phyloP scores from a whole-genome alignment of 805 yeast species.

The Candida adriatica region DNA sequence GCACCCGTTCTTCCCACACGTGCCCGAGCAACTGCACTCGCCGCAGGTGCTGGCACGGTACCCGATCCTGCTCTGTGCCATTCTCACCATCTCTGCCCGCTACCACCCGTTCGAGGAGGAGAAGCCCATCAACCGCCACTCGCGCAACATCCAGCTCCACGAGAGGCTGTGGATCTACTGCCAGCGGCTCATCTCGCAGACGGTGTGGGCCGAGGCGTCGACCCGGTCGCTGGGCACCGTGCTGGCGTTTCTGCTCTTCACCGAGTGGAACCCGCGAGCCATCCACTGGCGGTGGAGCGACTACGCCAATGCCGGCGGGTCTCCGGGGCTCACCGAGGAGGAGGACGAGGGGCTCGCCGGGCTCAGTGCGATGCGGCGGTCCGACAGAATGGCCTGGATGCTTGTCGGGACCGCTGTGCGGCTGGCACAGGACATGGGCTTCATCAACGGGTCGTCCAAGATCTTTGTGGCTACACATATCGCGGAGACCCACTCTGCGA shows the following conservation, averaged over 20 bases:
- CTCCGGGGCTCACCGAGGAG: neutral
- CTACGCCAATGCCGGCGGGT: slow-evolving; percentile 43
- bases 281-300: slow-evolving; percentile 86
- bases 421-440: slow-evolving; percentile 79
- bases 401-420: slow-evolving; percentile 82
- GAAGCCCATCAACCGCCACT: slow-evolving; percentile 24
- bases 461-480: slow-evolving; percentile 79
- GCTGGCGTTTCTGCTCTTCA: slow-evolving; percentile 72
- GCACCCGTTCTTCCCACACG: slow-evolving; percentile 88
- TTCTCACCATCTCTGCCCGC: slow-evolving; percentile 73
- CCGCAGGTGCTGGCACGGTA: slow-evolving; percentile 63
- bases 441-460: slow-evolving; percentile 65
- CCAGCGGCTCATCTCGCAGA: slow-evolving; percentile 72
- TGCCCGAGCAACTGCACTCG: slow-evolving; percentile 67
- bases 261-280: slow-evolving; percentile 96
- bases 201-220: slow-evolving; percentile 92
- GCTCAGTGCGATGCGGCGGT: slow-evolving; percentile 75
- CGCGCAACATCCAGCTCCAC: slow-evolving; percentile 57
- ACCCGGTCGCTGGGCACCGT: slow-evolving; percentile 84
- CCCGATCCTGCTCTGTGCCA: slow-evolving; percentile 76
- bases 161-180: slow-evolving; percentile 80
- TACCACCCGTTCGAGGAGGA: slow-evolving; percentile 51
- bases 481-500: slow-evolving; percentile 76
- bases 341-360: slow-evolving; percentile 55
- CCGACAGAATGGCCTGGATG: slow-evolving; percentile 93